Percentiles rank a stretch among this genome's conserved stretches.
These are phyloP conservation scores for Xylaria digitata DNA, from an alignment of 2,329 filamentous ascomycete species.

Conservation along the genomic window DNA sequence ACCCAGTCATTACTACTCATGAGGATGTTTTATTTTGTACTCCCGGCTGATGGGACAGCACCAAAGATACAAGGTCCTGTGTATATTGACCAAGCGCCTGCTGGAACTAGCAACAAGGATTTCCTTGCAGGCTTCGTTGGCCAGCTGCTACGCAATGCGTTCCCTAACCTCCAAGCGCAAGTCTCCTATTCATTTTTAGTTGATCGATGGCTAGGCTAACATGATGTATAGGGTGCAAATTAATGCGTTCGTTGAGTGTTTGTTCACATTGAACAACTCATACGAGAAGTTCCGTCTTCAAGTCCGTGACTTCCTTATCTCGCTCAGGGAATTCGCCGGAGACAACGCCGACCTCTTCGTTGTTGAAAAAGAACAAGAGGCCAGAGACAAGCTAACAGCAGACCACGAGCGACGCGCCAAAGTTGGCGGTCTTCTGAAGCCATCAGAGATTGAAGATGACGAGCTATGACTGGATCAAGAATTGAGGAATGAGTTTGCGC, in stretches of 20 bases:
- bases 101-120: constrained; percentile 88
- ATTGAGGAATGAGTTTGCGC: constrained; percentile 70
- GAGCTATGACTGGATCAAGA: constrained; percentile 86
- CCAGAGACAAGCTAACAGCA: constrained; percentile 83
- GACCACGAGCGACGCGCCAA: constrained; percentile 94
- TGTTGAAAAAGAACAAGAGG: constrained; percentile 93
- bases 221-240: constrained; percentile 77
- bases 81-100: constrained; percentile 85
- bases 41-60: constrained; percentile 72
- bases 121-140: constrained; percentile 91
- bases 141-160: constrained; percentile 86
- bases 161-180: constrained; percentile 91
- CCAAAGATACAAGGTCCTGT: constrained; percentile 94
- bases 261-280: constrained; percentile 89
- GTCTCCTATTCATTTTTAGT: constrained; percentile 51
- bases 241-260: constrained; percentile 85
- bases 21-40: constrained; percentile 96
- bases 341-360: constrained; percentile 95
- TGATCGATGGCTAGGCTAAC: constrained; percentile 51
- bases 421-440: constrained; percentile 95
- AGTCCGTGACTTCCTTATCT: constrained; percentile 95
- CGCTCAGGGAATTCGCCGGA: constrained; percentile 94
- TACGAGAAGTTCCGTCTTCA: constrained; percentile 96
- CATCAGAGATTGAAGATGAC: constrained; percentile 93
- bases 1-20: constrained; percentile 93